These are phyloP conservation scores for Hyaloperonospora arabidopsidis DNA, from an alignment of 352 stramenopile species.

Conservation along the genomic window DNA sequence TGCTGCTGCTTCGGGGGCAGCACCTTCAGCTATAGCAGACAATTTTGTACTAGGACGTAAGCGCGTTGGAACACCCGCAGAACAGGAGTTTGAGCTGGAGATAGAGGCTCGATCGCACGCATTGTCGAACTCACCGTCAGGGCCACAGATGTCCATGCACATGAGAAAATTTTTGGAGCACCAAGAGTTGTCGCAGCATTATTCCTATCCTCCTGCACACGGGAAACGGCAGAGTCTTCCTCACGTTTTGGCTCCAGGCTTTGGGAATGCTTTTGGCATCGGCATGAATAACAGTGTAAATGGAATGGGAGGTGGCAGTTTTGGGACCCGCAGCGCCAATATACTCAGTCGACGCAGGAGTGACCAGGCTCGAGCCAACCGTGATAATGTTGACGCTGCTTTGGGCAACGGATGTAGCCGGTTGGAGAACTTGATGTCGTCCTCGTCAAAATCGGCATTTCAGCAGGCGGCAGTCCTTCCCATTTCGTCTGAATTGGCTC, in stretches of 20 bases:
- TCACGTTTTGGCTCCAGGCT: slow-evolving; percentile 26
- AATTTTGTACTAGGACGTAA: slow-evolving; percentile 10
- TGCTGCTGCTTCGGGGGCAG: slow-evolving; percentile 3
- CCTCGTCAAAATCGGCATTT: slow-evolving; percentile 10
- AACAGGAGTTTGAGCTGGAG: slow-evolving; percentile 32
- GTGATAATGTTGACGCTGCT: slow-evolving; percentile 7
- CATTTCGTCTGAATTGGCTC: slow-evolving; percentile 22
- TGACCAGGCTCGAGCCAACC: slow-evolving; percentile 25
- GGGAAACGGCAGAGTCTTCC: slow-evolving; percentile 43
- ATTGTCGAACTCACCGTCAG: slow-evolving; percentile 4
- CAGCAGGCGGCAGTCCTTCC: slow-evolving; percentile 24
- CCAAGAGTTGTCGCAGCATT: slow-evolving; percentile 20
- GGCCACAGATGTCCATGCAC: slow-evolving; percentile 22
- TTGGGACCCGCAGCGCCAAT: slow-evolving; percentile 5
- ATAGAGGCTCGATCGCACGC: slow-evolving; percentile 22
- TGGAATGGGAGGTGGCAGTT: slow-evolving; percentile 6
- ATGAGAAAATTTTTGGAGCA: slow-evolving; percentile 23
- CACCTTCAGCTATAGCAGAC: background rate
- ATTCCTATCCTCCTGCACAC: slow-evolving; percentile 15
- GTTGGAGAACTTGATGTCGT: slow-evolving; percentile 24
- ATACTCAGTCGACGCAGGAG: slow-evolving; percentile 26
- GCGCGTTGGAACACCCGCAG: slow-evolving; percentile 19
- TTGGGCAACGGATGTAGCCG: slow-evolving; percentile 15
- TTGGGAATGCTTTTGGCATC: slow-evolving; percentile 14
- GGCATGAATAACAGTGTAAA: slow-evolving; percentile 12